A percentile compares a stretch with the other conserved stretches of the same genome.
phyloP scores from a whole-genome alignment of 768 basidiomycete species.

The Agaricus subrufescens region DNA sequence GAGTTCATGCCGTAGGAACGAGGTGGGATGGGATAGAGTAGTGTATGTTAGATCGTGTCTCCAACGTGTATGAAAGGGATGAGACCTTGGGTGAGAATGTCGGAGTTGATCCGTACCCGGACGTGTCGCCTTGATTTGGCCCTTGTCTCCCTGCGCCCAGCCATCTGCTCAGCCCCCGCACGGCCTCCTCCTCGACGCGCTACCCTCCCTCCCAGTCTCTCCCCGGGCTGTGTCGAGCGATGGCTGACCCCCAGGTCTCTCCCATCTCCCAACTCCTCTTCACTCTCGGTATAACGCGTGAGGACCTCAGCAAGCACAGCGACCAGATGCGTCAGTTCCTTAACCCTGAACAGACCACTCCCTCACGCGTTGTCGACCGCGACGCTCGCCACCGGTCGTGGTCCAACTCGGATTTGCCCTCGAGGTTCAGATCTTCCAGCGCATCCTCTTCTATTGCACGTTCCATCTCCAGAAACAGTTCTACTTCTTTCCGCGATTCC shows the following conservation, averaged over 20 bases:
- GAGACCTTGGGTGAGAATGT: constrained; percentile 5
- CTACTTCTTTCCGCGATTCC: constrained; percentile 46
- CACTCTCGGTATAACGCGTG: constrained; percentile 71
- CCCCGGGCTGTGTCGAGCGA: constrained; percentile 17
- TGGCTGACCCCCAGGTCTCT: constrained; percentile 44
- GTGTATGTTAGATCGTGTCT: constrained; percentile 1
- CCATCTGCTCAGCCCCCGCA: constrained; percentile 10
- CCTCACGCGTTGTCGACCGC: constrained; percentile 41
- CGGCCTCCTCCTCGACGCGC: constrained; percentile 6
- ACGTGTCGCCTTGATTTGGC: constrained; percentile 7
- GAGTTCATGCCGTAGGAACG: constrained; percentile 21
- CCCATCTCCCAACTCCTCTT: constrained; percentile 71
- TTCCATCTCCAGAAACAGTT: constrained; percentile 40
- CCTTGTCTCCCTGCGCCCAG: constrained; percentile 7
- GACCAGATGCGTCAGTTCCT: constrained; percentile 81
- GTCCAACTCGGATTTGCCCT: constrained; percentile 29
- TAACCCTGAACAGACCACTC: constrained; percentile 43
- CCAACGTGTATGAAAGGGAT: constrained; percentile 8
- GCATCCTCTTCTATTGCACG: constrained; percentile 34
- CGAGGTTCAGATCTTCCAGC: constrained; percentile 30
- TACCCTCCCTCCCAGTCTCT: constrained; percentile 11
- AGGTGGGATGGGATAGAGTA: constrained; percentile 1
- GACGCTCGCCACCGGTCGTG: constrained; percentile 28
- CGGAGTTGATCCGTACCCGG: constrained; percentile 12
- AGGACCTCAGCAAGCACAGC: constrained; percentile 67